Percentiles rank a stretch among this genome's conserved stretches.
Conservation (phyloP, 768 basidiomycete genomes). For the Polyporus arcularius region DNA sequence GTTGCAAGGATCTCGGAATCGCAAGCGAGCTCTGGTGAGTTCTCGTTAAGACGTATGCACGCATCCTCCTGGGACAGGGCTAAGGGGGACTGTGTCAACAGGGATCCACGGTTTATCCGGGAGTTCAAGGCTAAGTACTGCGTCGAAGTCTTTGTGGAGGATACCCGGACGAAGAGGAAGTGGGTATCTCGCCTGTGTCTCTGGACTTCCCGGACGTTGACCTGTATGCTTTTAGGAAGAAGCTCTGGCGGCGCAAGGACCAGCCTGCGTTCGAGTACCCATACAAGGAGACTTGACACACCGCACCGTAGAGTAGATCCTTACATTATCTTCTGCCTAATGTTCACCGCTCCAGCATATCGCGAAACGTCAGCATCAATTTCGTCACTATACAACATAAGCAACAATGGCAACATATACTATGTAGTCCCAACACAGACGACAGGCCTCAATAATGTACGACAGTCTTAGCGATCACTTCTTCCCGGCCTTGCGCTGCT, state of each 20-base stretch:
- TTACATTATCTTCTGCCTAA: conserved; percentile 2
- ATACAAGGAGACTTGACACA: conserved; percentile 59
- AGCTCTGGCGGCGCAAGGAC: conserved; percentile 89
- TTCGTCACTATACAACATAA: neutral
- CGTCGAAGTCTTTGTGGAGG: conserved; percentile 83
- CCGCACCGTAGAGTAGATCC: conserved; percentile 31
- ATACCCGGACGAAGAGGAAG: conserved; percentile 88
- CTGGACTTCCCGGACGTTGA: neutral
- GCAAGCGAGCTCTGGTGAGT: conserved; percentile 93
- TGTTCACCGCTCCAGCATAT: conserved; percentile 6
- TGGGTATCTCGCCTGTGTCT: conserved; percentile 42
- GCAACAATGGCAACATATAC: neutral
- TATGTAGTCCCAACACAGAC: neutral
- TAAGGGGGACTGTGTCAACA: conserved; percentile 27
- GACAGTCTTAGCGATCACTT: conserved; percentile 23
- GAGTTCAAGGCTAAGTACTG: conserved; percentile 87
- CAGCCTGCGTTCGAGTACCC: conserved; percentile 87
- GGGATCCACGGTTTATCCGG: conserved; percentile 96
- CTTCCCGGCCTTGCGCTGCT: conserved; percentile 36
- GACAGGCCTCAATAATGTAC: conserved; percentile 9
- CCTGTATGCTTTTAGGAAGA: conserved; percentile 58
- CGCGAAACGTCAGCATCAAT: neutral
- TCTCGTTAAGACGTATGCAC: neutral
- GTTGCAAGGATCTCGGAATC: conserved; percentile 94
- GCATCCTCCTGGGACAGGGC: no score